Evolutionary conservation across 352 stramenopile species (phyloP), one percentile per base, ranked within the genome.

Genomic region (Plasmopara viticola): DNA sequence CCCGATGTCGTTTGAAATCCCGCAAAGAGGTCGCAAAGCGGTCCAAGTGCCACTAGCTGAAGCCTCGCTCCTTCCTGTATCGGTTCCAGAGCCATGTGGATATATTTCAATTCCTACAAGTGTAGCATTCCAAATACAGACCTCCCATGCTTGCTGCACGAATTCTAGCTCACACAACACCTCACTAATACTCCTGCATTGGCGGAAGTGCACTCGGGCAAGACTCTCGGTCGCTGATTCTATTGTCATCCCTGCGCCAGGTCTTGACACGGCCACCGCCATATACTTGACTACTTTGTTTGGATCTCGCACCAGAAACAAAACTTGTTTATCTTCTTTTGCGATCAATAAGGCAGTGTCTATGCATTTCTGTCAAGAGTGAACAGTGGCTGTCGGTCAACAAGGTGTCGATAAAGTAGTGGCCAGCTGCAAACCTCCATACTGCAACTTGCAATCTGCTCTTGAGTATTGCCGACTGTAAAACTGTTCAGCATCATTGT

Each of bases 121-220:
- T 25, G 20, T 25, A 25, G 20, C 20, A 25, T 25, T 25, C 20
- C 20, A 41, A 41, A 15, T 20, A 47, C 51, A 18, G n/a, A 74
- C 72, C 64, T 54, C 9, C 57, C 52, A 73, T 20, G 18, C 41
- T 29, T 61, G 60, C 18, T 68, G 48, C 15, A 69, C 48, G 9
- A 45, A 47, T 29, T 72, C 54, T 9, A 81, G 41, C 48, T 70
- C 66, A 25, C 56, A 52, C 29, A 79, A 33, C 18, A 72, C 42
- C 29, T 75, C 62, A 33, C 68, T 73, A 29, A 75, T 44, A 50
- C 62, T 62, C 28, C 54, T 68, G 12, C 62, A 73, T 18, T 58
- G 59, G 25, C 51, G 62, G 29, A 84, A 66, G 28, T 39, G 64
- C 44, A 84, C 47, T 17, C 53, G 51, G 8, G 57, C 53, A 9